A percentile compares a stretch with the other conserved stretches of the same genome.
Conservation (phyloP, 176 grass and related monocot species). For the Oryza meridionalis region DNA sequence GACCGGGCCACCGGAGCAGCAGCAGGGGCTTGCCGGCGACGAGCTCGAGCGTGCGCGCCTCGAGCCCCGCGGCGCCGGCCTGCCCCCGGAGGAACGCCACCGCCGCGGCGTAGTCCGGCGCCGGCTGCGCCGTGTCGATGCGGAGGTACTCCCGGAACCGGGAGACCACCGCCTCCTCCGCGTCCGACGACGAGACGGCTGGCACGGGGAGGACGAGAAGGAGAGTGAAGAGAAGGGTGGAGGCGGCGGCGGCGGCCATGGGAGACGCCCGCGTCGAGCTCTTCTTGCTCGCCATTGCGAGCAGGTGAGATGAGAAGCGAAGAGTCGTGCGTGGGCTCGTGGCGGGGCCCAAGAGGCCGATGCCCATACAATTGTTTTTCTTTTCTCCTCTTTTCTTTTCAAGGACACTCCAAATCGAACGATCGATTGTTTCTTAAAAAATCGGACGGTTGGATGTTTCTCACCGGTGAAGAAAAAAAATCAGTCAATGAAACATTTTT, state of each 20-base stretch:
- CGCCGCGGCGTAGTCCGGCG: conserved; percentile 75
- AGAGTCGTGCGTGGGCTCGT: neutral
- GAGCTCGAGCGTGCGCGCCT: conserved; percentile 70
- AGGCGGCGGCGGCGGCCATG: conserved; percentile 27
- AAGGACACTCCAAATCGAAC: too few species aligned
- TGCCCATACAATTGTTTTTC: too few species aligned
- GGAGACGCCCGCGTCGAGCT: neutral
- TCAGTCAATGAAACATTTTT: too few species aligned
- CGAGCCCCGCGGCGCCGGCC: conserved; percentile 55
- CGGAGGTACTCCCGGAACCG: conserved; percentile 98
- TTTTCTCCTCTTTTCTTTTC: too few species aligned
- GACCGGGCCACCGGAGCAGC: conserved; percentile 80
- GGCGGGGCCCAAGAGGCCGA: too few species aligned
- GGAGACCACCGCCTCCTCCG: conserved; percentile 52
- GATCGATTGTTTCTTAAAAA: too few species aligned
- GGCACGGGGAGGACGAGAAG: conserved; percentile 33
- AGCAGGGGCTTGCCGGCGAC: conserved; percentile 74
- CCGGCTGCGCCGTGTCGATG: conserved; percentile 87
- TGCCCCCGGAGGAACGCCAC: conserved; percentile 62
- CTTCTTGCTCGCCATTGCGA: conserved; percentile 4
- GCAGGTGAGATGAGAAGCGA: neutral
- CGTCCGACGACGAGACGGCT: conserved; percentile 45
- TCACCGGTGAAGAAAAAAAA: too few species aligned
- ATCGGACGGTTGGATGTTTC: too few species aligned
- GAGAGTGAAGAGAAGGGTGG: conserved; percentile 17